A percentile compares a stretch with the other conserved stretches of the same genome.
Evolutionary conservation across 441 rosid genomes (phyloP).

Genomic region (Arabidopsis lyrata): DNA sequence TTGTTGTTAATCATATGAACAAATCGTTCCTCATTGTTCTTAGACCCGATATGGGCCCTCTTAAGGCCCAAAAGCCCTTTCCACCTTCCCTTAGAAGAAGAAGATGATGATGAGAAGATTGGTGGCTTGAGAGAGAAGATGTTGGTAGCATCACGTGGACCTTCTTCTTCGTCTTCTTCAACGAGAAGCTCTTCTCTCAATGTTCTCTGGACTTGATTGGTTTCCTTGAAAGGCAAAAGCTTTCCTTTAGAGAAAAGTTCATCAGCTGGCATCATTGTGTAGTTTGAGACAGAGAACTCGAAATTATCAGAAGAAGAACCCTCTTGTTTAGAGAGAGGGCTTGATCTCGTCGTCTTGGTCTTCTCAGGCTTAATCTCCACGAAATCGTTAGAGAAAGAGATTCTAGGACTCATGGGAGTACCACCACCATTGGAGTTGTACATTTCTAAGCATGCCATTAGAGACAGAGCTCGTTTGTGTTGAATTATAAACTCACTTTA

Average conservation of each 20-base stretch:
- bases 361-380: conserved; percentile 64
- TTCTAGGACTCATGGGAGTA: conserved; percentile 78
- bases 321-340: conserved; percentile 49
- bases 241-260: conserved; percentile 92
- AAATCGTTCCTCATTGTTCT: conserved; percentile 52
- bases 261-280: conserved; percentile 94
- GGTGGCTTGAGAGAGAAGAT: conserved; percentile 59
- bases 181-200: conserved; percentile 87
- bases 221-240: conserved; percentile 80
- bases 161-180: conserved; percentile 55
- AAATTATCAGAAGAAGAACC: conserved; percentile 62
- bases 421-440: conserved; percentile 64
- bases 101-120: conserved; percentile 41
- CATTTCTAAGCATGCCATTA: conserved; percentile 87
- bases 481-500: conserved; percentile 31
- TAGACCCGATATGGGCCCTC: conserved; percentile 73
- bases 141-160: conserved; percentile 34
- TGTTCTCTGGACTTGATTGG: conserved; percentile 68
- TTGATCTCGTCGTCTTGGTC: conserved; percentile 51
- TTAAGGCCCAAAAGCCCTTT: conserved; percentile 78
- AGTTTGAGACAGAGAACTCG: conserved; percentile 80
- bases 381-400: conserved; percentile 86
- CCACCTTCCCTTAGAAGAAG: conserved; percentile 67
- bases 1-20: conserved; percentile 45
- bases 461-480: conserved; percentile 32